phyloP scores from a whole-genome alignment of 2,329 filamentous ascomycete genomes.

The Sclerotinia sclerotiorum region DNA sequence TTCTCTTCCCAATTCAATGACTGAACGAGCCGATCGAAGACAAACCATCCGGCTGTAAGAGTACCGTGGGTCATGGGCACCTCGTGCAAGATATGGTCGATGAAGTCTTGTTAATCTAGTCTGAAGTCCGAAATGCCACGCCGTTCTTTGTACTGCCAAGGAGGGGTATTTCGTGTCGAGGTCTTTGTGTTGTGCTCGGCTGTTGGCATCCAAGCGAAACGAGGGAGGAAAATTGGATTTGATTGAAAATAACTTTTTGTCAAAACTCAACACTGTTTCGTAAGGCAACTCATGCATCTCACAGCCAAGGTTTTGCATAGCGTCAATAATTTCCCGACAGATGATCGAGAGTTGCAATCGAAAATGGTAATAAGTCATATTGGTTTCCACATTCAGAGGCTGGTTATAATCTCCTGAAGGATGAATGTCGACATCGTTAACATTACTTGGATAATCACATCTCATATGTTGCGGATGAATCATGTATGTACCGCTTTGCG shows the following conservation, averaged over 20 bases:
- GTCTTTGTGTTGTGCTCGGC: constrained; percentile 14
- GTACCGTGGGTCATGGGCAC: constrained; percentile 38
- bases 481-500: constrained; percentile 43
- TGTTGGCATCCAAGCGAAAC: constrained; percentile 36
- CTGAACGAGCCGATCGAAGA: constrained; percentile 40
- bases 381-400: constrained; percentile 31
- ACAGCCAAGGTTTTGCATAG: constrained; percentile 35
- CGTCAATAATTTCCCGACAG: constrained; percentile 43
- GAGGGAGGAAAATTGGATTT: constrained; percentile 39
- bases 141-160: constrained; percentile 41
- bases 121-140: constrained; percentile 42
- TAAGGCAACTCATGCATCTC: constrained; percentile 35
- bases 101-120: constrained; percentile 44
- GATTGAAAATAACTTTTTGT: constrained; percentile 40
- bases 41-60: constrained; percentile 42
- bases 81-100: constrained; percentile 42
- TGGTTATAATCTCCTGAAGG: constrained; percentile 28
- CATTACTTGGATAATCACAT: constrained; percentile 42
- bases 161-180: constrained; percentile 24
- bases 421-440: constrained; percentile 42
- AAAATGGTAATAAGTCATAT: constrained; percentile 45
- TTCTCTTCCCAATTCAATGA: constrained; percentile 37
- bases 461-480: constrained; percentile 44
- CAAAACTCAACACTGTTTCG: constrained; percentile 41
- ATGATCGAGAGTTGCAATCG: constrained; percentile 42